Evolutionary conservation across 148 eudicot genomes (phyloP).

Genomic region (Limonium bicolor): DNA sequence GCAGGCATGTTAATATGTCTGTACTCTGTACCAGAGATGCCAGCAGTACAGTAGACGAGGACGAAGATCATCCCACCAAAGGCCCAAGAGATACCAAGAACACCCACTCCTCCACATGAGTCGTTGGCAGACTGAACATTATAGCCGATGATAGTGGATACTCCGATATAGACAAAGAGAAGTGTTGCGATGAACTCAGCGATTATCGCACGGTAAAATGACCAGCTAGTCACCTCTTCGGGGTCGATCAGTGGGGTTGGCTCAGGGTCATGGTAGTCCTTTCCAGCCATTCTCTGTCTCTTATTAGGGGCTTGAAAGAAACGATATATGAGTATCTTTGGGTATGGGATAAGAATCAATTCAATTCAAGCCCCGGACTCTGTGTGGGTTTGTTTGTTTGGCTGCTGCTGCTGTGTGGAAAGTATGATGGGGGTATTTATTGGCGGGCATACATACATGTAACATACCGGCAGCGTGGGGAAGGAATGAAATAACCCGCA

Average conservation of each 20-base stretch:
- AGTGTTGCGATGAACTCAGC: slow-evolving; percentile 23
- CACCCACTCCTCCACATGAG: slow-evolving; percentile 21
- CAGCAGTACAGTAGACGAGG: slow-evolving; percentile 25
- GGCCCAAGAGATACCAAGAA: slow-evolving; percentile 28
- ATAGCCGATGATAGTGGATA: slow-evolving; percentile 23
- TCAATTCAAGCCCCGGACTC: too few relatives aligned
- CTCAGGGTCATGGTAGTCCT: slow-evolving; percentile 24
- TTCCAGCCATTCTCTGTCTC: too few relatives aligned
- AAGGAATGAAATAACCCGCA: too few relatives aligned
- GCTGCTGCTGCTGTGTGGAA: too few relatives aligned
- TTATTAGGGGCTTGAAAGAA: too few relatives aligned
- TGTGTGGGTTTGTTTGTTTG: too few relatives aligned
- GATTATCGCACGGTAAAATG: slow-evolving; percentile 16
- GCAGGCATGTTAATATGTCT: too few relatives aligned
- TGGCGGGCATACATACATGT: too few relatives aligned
- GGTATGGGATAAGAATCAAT: too few relatives aligned
- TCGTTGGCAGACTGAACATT: slow-evolving; percentile 12
- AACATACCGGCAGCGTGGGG: too few relatives aligned
- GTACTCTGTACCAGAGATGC: slow-evolving; percentile 5
- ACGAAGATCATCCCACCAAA: slow-evolving; percentile 13
- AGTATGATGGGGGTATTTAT: too few relatives aligned
- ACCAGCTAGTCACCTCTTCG: slow-evolving; percentile 18
- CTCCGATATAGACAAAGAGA: slow-evolving; percentile 17
- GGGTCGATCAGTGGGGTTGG: slow-evolving; percentile 14
- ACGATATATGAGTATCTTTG: too few relatives aligned